A percentile compares a stretch with the other conserved stretches of the same genome.
These are phyloP conservation scores for Calonectria crousiana DNA, from an alignment of 2,329 filamentous ascomycete genomes.

Conservation along the genomic window DNA sequence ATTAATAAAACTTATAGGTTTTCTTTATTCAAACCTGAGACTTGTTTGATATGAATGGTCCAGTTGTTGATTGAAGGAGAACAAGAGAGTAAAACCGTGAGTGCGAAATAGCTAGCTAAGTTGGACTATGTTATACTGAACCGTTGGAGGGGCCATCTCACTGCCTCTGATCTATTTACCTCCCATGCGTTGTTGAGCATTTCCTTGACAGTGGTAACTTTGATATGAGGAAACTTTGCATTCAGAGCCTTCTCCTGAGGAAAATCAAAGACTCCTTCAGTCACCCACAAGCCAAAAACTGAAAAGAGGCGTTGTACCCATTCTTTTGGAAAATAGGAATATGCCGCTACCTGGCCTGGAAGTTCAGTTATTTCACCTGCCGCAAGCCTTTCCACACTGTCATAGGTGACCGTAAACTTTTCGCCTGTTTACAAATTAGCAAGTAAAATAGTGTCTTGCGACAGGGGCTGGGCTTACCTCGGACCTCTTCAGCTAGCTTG, in stretches of 20 bases:
- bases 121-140: no score
- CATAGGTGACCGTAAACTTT: background rate
- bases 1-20: no score
- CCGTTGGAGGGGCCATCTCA: no score
- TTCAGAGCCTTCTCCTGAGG: background rate
- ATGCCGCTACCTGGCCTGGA: background rate
- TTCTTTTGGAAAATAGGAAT: slow-evolving; percentile 19
- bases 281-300: background rate
- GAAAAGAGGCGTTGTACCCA: slow-evolving; percentile 2
- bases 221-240: slow-evolving; percentile 4
- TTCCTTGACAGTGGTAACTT: slow-evolving; percentile 10
- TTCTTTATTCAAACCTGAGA: no score
- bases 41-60: no score
- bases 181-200: slow-evolving; percentile 6
- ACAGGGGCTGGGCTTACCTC: background rate
- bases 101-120: no score
- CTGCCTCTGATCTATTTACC: no score
- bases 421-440: background rate
- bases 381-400: background rate
- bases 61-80: no score
- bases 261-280: slow-evolving; percentile 8
- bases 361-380: background rate
- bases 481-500: background rate
- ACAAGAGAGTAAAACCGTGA: no score
- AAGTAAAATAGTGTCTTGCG: no score